phyloP scores from a whole-genome alignment of 2,329 filamentous ascomycete species.

The Claviceps purpurea region DNA sequence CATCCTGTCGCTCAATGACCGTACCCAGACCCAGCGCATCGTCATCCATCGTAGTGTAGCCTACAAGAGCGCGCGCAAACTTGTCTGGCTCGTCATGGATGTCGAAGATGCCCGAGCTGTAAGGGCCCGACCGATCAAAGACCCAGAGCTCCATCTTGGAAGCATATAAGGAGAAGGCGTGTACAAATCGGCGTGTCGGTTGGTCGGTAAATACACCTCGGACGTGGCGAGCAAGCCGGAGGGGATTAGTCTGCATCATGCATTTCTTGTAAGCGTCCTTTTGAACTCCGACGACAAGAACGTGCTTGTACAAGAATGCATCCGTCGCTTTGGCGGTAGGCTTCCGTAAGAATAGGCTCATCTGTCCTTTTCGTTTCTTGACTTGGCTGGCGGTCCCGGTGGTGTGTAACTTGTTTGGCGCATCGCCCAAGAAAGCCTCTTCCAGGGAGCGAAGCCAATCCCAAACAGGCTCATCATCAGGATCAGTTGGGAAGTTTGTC shows the following conservation, averaged over 20 bases:
- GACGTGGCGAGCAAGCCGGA: conserved; percentile 10
- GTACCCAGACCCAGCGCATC: conserved; percentile 8
- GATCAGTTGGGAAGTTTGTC: conserved; percentile 3
- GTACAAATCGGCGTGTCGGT: conserved; percentile 11
- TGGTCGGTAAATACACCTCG: conserved; percentile 8
- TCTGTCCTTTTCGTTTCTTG: conserved; percentile 10
- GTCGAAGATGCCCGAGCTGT: conserved; percentile 8
- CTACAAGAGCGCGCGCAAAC: conserved; percentile 9
- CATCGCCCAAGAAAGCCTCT: conserved; percentile 5
- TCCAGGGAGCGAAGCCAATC: conserved; percentile 3
- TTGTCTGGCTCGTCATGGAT: conserved; percentile 9
- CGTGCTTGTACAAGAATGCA: conserved; percentile 9
- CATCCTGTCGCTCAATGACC: conserved; percentile 2
- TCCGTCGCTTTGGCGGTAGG: background rate
- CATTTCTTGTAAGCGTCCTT: conserved; percentile 7
- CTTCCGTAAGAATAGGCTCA: conserved; percentile 11
- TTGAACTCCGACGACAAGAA: conserved; percentile 11
- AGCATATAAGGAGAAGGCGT: conserved; percentile 7
- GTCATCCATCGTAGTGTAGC: conserved; percentile 10
- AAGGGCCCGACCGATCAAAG: conserved; percentile 12
- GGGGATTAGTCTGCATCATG: conserved; percentile 9
- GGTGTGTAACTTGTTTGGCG: conserved; percentile 9
- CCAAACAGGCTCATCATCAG: conserved; percentile 6
- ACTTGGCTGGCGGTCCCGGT: conserved; percentile 10
- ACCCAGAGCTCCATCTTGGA: conserved; percentile 12